phyloP scores from a whole-genome alignment of 352 stramenopile genomes.

The Phytopythium montanum region DNA sequence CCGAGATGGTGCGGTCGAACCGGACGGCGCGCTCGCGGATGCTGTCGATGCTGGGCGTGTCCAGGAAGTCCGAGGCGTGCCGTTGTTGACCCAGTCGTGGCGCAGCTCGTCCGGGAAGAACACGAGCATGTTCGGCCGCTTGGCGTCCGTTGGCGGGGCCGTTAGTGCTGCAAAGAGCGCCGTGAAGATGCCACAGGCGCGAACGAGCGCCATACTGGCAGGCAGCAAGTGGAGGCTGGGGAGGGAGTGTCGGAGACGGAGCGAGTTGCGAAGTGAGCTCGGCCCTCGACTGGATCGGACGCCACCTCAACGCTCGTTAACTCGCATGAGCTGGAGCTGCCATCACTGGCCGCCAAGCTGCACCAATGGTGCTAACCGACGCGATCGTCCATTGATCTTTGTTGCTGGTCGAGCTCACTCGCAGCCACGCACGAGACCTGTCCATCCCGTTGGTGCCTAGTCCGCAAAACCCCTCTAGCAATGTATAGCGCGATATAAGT shows the following conservation, averaged over 20 bases:
- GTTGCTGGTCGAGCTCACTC: no score
- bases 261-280: no score
- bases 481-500: neutral
- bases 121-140: slow-evolving; percentile 28
- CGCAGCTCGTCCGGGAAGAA: slow-evolving; percentile 30
- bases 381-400: neutral
- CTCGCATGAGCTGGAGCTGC: no score
- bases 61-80: slow-evolving; percentile 26
- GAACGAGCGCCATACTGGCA: slow-evolving; percentile 1
- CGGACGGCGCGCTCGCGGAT: slow-evolving; percentile 26
- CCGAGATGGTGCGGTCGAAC: slow-evolving; percentile 27
- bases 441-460: neutral
- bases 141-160: neutral
- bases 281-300: no score
- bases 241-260: neutral
- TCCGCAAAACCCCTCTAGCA: neutral
- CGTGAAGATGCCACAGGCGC: neutral
- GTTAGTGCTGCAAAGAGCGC: neutral
- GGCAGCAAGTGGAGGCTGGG: neutral
- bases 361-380: neutral
- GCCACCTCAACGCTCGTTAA: no score
- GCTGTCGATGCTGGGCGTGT: slow-evolving; percentile 28
- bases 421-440: neutral
- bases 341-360: no score
- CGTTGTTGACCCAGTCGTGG: slow-evolving; percentile 35